These are phyloP conservation scores for Ustilago bromivora DNA, from an alignment of 1,284 basidiomycete genomes.

Conservation along the genomic window DNA sequence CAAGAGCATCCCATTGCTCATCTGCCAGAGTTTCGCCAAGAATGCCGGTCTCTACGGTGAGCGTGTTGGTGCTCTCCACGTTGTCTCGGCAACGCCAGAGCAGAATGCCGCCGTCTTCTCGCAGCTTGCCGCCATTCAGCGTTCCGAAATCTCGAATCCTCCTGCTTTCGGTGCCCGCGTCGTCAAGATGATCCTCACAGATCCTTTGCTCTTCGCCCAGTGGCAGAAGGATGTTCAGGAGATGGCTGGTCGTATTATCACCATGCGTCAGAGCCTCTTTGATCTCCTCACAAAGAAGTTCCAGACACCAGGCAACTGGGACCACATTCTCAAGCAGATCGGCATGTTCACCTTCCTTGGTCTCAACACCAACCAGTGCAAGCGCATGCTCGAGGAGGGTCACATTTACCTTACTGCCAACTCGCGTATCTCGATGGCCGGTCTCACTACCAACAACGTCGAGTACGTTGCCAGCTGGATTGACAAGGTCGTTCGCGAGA, in stretches of 20 bases:
- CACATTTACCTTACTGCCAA: slow-evolving; percentile 90
- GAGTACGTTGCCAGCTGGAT: slow-evolving; percentile 67
- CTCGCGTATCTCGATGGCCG: slow-evolving; percentile 89
- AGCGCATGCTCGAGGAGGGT: slow-evolving; percentile 79
- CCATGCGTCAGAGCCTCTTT: slow-evolving; percentile 85
- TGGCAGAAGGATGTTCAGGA: slow-evolving; percentile 91
- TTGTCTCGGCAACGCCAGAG: slow-evolving; percentile 54
- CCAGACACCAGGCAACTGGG: slow-evolving; percentile 86
- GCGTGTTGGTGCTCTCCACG: slow-evolving; percentile 77
- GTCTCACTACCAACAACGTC: slow-evolving; percentile 82
- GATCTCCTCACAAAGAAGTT: slow-evolving; percentile 82
- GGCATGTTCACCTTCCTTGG: slow-evolving; percentile 69
- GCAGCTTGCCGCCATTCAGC: slow-evolving; percentile 86
- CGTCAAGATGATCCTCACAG: slow-evolving; percentile 75
- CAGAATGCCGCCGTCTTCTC: slow-evolving; percentile 57
- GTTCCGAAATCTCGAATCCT: slow-evolving; percentile 93
- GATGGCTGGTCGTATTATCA: slow-evolving; percentile 91
- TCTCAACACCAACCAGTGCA: slow-evolving; percentile 74
- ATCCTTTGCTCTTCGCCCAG: slow-evolving; percentile 79
- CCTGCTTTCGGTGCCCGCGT: slow-evolving; percentile 89
- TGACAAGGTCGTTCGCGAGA: slow-evolving; percentile 64
- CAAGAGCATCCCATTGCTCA: slow-evolving; percentile 80
- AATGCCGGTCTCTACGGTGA: slow-evolving; percentile 93
- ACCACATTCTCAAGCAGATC: slow-evolving; percentile 74
- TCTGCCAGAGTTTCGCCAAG: slow-evolving; percentile 97